Evolutionary conservation across 2,329 filamentous ascomycete genomes (phyloP), one percentile per base, ranked within the genome.

Genomic region (Arachnomyces sp.): DNA sequence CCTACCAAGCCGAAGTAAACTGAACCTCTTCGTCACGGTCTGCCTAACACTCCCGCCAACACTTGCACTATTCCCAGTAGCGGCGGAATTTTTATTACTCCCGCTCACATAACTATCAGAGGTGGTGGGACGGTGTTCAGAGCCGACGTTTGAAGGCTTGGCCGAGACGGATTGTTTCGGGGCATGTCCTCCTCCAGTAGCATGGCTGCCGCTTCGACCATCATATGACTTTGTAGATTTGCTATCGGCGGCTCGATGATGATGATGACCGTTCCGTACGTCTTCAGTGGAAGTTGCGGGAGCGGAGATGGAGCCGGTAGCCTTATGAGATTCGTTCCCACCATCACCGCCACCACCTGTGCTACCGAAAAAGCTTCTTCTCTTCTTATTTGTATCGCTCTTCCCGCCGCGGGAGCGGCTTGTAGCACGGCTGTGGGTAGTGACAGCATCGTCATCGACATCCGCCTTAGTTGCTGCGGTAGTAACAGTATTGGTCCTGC

Each of bases 11-110:
- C 83, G 85, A 54, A 93, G 69, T 53, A 88, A 69, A 59, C 85
- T 92, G 49, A 93, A 71, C 54, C 87, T 69, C 67, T 87, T 90
- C 64, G 82, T 79, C 49, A 93, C 76, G 43, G 80, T 83, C 28
- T 75, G 77, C 38, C 75, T 75, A 54, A 61, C 56, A 16, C 55
- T 59, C 29, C 51, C 44, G 15, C 51, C 44, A 15, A 47, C 44
- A 35, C 41, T 49, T 38, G 47, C 32, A 16, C 18, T 31, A 28
- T 18, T 36, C 29, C 32, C 34, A 40, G 28, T 38, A 17, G 36
- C 16, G 11, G 32, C 28, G 2, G 13, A 25, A n/a, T 9, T 25
- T 9, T 25, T 25, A 25, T 25, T 25, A 5, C 21, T 9, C 21
- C 5, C 21, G 9, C 21, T 25, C 5, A 25, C 21, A 25, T 25